A percentile compares a stretch with the other conserved stretches of the same genome.
Conservation (phyloP, 75 land plant species). For the Cunninghamia lanceolata region DNA sequence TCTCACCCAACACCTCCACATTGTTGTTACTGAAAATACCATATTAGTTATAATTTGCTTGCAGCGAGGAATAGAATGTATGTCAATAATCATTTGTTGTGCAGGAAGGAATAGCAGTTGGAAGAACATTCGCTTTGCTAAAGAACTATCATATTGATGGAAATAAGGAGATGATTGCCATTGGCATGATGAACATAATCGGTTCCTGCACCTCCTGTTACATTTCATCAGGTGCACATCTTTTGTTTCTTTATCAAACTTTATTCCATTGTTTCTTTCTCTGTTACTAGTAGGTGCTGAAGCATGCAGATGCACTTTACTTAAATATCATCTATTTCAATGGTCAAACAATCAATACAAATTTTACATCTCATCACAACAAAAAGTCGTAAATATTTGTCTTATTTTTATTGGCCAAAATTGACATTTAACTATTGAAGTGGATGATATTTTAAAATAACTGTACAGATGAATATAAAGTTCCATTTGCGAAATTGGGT, state of each 20-base stretch:
- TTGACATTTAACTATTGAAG: too few relatives aligned
- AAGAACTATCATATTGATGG: conserved; percentile 75
- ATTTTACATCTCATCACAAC: too few relatives aligned
- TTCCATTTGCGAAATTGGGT: background rate
- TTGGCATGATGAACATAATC: conserved; percentile 71
- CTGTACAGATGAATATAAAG: background rate
- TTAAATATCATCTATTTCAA: too few relatives aligned
- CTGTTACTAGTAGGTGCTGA: background rate
- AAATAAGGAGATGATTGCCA: conserved; percentile 87
- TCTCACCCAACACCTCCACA: too few relatives aligned
- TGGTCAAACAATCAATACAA: too few relatives aligned
- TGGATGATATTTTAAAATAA: too few relatives aligned
- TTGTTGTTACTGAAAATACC: too few relatives aligned
- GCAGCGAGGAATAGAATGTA: background rate
- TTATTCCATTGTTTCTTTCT: background rate
- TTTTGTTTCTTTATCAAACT: background rate
- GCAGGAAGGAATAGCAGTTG: conserved; percentile 85
- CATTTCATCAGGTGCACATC: conserved; percentile 56
- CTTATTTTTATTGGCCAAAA: too few relatives aligned
- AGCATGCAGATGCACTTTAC: too few relatives aligned
- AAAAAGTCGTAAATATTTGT: too few relatives aligned
- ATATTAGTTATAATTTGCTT: too few relatives aligned
- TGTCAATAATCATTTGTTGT: background rate
- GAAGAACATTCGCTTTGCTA: conserved; percentile 59
- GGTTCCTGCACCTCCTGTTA: conserved; percentile 80